Conservation (phyloP, 1,284 basidiomycete genomes). For the Porogramme epimiltina region DNA sequence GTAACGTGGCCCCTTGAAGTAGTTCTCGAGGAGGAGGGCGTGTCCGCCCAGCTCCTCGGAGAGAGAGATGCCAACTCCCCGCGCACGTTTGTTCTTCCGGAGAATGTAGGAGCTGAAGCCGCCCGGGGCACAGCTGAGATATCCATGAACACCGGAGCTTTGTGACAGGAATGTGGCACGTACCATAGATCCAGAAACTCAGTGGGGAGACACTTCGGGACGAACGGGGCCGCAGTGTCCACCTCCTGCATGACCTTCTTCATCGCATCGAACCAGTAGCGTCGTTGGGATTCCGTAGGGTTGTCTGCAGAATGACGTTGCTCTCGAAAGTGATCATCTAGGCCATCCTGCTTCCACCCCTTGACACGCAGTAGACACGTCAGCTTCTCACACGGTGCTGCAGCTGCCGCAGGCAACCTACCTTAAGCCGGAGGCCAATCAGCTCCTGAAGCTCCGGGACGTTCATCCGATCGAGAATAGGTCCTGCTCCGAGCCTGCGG, state of each 20-base stretch:
- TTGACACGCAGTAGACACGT: neutral
- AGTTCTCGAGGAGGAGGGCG: slow-evolving; percentile 15
- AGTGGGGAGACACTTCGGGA: slow-evolving; percentile 17
- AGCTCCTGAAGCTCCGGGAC: slow-evolving; percentile 1
- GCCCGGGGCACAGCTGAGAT: slow-evolving; percentile 33
- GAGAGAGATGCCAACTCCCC: slow-evolving; percentile 30
- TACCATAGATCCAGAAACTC: slow-evolving; percentile 32
- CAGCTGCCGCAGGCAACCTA: neutral
- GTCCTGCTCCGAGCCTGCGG: neutral
- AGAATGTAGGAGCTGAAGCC: slow-evolving; percentile 32
- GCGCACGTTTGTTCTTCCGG: slow-evolving; percentile 21
- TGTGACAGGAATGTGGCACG: too few species aligned
- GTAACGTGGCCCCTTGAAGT: slow-evolving; percentile 19
- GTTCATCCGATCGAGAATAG: neutral
- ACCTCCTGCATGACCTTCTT: slow-evolving; percentile 27
- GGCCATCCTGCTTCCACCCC: slow-evolving; percentile 13
- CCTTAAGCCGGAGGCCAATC: neutral
- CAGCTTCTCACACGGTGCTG: neutral
- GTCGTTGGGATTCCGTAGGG: neutral
- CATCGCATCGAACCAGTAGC: slow-evolving; percentile 17
- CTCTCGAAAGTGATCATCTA: slow-evolving; percentile 9
- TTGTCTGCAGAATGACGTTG: slow-evolving; percentile 6
- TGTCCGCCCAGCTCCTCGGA: slow-evolving; percentile 27
- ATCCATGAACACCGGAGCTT: too few species aligned
- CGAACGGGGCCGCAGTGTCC: slow-evolving; percentile 22